These are phyloP conservation scores for Alternaria gansuensis DNA, from an alignment of 2,329 filamentous ascomycete genomes.

Conservation along the genomic window DNA sequence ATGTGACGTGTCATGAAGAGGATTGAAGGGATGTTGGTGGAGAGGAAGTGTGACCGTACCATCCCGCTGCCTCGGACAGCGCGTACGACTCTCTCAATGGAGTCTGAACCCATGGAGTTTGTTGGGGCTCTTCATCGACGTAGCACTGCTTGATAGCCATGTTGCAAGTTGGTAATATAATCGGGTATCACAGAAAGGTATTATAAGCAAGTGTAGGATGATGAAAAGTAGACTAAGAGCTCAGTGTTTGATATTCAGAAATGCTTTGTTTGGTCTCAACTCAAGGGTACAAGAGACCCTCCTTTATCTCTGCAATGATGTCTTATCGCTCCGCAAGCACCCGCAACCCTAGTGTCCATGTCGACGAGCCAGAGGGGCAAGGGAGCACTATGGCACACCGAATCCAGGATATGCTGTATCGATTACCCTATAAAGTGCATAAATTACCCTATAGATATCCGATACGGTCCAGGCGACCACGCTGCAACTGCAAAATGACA, in stretches of 20 bases:
- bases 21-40: background rate
- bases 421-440: slow-evolving; percentile 49
- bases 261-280: slow-evolving; percentile 6
- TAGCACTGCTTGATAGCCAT: slow-evolving; percentile 42
- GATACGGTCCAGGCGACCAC: slow-evolving; percentile 38
- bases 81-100: slow-evolving; percentile 73
- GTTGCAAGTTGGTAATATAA: slow-evolving; percentile 11
- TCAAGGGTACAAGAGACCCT: slow-evolving; percentile 12
- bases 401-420: slow-evolving; percentile 32
- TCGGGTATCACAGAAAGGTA: slow-evolving; percentile 25
- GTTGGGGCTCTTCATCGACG: slow-evolving; percentile 33
- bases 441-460: slow-evolving; percentile 49
- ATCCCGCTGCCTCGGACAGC: slow-evolving; percentile 75
- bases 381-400: slow-evolving; percentile 17
- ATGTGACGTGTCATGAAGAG: background rate
- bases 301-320: slow-evolving; percentile 27
- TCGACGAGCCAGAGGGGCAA: slow-evolving; percentile 25
- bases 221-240: slow-evolving; percentile 6
- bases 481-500: slow-evolving; percentile 39
- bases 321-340: slow-evolving; percentile 40
- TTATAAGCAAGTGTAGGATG: slow-evolving; percentile 4
- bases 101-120: slow-evolving; percentile 71
- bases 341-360: slow-evolving; percentile 29
- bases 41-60: slow-evolving; percentile 61
- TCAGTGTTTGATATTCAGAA: slow-evolving; percentile 4